Base-by-base conservation (phyloP, 2,329 filamentous ascomycete genomes). In the Akanthomyces uredinophilus region DNA sequence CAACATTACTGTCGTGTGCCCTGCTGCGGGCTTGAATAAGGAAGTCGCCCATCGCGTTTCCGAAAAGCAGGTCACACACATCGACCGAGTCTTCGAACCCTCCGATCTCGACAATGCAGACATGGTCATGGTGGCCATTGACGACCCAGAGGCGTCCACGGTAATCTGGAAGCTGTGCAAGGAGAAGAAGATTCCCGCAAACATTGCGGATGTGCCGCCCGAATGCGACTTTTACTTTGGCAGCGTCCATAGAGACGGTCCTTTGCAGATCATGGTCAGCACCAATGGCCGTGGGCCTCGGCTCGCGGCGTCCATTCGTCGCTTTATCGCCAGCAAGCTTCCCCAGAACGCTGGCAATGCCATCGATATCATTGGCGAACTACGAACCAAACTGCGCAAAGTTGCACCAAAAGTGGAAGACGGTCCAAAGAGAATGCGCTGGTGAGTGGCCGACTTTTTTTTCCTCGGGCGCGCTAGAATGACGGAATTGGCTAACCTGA, bases 221-320 rank as follows among this genome's bases (percentile, higher is more conserved):
- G 95, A 99, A 75, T 99, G 95, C 76, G 95, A 99, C 72, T 99
- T 99, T 73, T 99, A 97, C 81, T 99, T 99, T 78, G 95, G 95
- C 65, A 95, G 90, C 72, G 88, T 97, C 44, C 91, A 99, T 77
- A 88, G 95, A 56, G 95, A 99, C 73, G 95, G 95, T 0, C 95
- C 95, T 6, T 77, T 99, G 64, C 95, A 99, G 79, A 89, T 99
- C 70, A 99, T 99, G 95, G 94, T 99, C 68, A 96, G 91, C 78
- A 99, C 95, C 41, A 99, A 98, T 73, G 95, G 95, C 58, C 97
- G 96, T 73, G 95, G 95, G 0, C 95, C 95, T 0, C 88, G 94
- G 72, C 78, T 99, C 66, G 95, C 95, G 11, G 94, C 91, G 67
- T 87, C 93, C 53, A 90, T 99, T 56, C 81, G 94, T 60, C 84